Percentiles rank a stretch among this genome's conserved stretches.
Evolutionary conservation across 441 rosid genomes (phyloP).

Genomic region (Gossypium schwendimanii): DNA sequence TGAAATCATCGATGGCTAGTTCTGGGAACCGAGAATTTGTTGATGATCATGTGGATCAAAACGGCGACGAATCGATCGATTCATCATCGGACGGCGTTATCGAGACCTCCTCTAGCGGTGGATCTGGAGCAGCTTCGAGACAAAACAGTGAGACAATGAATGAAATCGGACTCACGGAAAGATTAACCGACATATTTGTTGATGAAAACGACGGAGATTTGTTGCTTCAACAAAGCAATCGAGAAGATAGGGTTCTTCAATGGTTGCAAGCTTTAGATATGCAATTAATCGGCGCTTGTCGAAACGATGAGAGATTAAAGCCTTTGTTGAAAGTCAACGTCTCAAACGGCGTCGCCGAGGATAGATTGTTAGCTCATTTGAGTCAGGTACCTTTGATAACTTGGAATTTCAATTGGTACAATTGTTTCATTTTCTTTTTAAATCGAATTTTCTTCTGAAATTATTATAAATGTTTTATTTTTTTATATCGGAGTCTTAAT

Average conservation of each 20-base stretch:
- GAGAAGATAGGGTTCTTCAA: conserved; percentile 68
- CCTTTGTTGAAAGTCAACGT: conserved; percentile 73
- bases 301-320: conserved; percentile 86
- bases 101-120: conserved; percentile 23
- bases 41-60: conserved; percentile 30
- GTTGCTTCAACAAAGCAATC: conserved; percentile 49
- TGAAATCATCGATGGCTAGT: conserved; percentile 39
- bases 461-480: not conserved
- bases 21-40: conserved; percentile 35
- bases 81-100: conserved; percentile 19
- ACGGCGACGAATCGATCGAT: conserved; percentile 34
- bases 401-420: not conserved
- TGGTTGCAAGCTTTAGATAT: conserved; percentile 87
- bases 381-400: conserved; percentile 50
- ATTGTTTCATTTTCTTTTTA: not conserved
- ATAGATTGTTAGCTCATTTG: conserved; percentile 67
- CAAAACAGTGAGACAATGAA: conserved; percentile 14
- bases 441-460: not conserved
- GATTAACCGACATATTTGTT: conserved; percentile 42
- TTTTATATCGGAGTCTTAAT: not conserved
- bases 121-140: conserved; percentile 33
- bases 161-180: conserved; percentile 44
- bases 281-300: conserved; percentile 91
- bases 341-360: conserved; percentile 65
- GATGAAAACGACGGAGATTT: conserved; percentile 56